Evolutionary conservation across 2,329 filamentous ascomycete genomes (phyloP), one percentile per base, ranked within the genome.

Genomic region (Neopestalotiopsis sp.): DNA sequence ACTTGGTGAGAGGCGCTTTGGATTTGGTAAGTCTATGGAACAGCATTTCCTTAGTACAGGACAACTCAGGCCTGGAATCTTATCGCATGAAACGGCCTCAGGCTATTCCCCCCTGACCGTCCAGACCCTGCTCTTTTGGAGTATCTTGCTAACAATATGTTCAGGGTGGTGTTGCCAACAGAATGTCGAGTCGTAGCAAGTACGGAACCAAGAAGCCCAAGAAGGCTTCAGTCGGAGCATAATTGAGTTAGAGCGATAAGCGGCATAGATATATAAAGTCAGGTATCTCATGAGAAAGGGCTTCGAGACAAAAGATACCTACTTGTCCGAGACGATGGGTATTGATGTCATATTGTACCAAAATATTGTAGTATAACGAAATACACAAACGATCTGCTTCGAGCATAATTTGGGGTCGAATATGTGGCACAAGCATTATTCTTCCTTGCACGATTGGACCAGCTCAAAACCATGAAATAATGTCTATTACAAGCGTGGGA

Each of bases 171-270:
- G 96, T 99, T 73, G 91, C 90, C 28, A 96, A 90, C 80, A 88
- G 96, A 74, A 88, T 92, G 77, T 93, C 91, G 28, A 94, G 93
- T 81, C 88, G 96, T 77, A 98, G 94, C 77, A 99, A 99, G 84
- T 99, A 97, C 79, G 96, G 96, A 70, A 97, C 96, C 64, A 99
- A 99, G 91, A 98, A 98, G 86, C 95, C 96, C 0, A 98, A 98
- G 91, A 90, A 90, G 80, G 90, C 91, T 28, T 86, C 87, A 0
- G 85, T 89, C 49, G 84, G 86, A 71, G 78, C 74, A 67, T 75
- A 72, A 61, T 6, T 13, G 24, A 58, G 20, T 32, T 12, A 58
- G 12, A 28, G 56, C 10, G 34, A 38, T 10, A 24, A 20, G 56
- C 24, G 56, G 17, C 4, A n/a, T 28, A 34, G 57, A 17, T 6